Evolutionary conservation across 2,329 filamentous ascomycete species (phyloP), one percentile per base, ranked within the genome.

Genomic region (Penicillium hordei): DNA sequence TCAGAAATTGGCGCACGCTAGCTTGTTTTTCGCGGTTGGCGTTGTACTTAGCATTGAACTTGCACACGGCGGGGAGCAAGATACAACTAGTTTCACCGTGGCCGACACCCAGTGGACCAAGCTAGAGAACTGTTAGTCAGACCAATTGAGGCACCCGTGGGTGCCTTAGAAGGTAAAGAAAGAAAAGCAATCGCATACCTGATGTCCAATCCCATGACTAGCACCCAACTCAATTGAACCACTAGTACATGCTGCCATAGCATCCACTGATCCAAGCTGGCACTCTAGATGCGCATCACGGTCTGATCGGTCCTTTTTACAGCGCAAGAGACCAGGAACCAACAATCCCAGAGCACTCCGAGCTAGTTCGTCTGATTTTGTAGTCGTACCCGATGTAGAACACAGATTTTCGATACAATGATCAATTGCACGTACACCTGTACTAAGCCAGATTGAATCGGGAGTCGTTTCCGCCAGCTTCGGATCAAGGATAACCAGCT

Each of bases 41-140:
- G 6, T 77, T 76, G 48, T 76, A 68, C 36, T 66, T 68, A 2
- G 74, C 72, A 57, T 86, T 87, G 65, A 77, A 86, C 65, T 81
- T 82, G 65, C 82, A 82, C 6, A 87, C 83, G 0, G 80, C 78
- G 0, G 84, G 83, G 36, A 81, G 74, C 55, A 84, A 73, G 45
- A 82, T 79, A 65, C 80, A 87, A 62, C 81, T 84, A 29, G 83
- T 87, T 68, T 85, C 83, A 12, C 84, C 84, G 65, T 87, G 84
- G 0, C 81, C 80, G 2, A 86, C 83, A 0, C 83, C 83, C 3
- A 83, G 67, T 0, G 83, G 83, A 0, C 81, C 81, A 0, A 83
- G 74, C 69, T 78, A 40, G 23, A 17, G 6, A 6, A 6, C 39
- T 27, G 5, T 51, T 33, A 27, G 33, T 59, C 50, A 45, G 17